Conservation (phyloP, 75 land plant species). For the Picea glauca region DNA sequence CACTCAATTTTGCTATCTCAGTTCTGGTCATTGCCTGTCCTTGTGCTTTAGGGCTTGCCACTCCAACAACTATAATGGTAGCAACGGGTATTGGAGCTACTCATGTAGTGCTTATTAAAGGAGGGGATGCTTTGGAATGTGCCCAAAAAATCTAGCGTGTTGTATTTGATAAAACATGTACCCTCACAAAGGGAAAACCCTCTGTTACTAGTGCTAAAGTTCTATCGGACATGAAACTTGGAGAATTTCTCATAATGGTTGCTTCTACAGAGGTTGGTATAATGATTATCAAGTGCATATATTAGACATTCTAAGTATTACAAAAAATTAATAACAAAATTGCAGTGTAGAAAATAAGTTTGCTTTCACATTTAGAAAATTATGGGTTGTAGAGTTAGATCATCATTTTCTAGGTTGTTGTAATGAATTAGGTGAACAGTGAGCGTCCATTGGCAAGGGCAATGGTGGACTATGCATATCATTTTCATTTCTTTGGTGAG, state of each 20-base stretch:
- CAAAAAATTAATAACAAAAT: not conserved
- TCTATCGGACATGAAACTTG: constrained; percentile 58
- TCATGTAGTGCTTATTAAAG: constrained; percentile 76
- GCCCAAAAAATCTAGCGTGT: constrained; percentile 88
- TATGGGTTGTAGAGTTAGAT: not conserved
- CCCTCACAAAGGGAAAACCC: constrained; percentile 90
- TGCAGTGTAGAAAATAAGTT: not conserved
- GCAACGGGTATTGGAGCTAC: too few species aligned
- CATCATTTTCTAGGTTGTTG: not conserved
- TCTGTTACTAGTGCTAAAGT: constrained; percentile 65
- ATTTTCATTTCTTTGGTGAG: constrained; percentile 27
- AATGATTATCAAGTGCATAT: not conserved
- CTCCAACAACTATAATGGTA: constrained; percentile 96
- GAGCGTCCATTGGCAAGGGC: constrained; percentile 89
- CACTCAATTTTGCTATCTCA: too few species aligned
- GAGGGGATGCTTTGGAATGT: constrained; percentile 84
- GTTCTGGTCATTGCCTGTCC: too few species aligned
- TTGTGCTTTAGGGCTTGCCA: constrained; percentile 68
- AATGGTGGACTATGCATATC: constrained; percentile 61
- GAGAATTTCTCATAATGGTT: constrained; percentile 74
- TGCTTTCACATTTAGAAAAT: not conserved
- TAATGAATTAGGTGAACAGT: constrained; percentile 54
- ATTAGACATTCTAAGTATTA: not conserved
- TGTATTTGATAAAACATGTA: constrained; percentile 94
- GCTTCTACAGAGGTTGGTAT: constrained; percentile 90